phyloP scores from a whole-genome alignment of 345 rosid species.

The Pistacia integerrima region DNA sequence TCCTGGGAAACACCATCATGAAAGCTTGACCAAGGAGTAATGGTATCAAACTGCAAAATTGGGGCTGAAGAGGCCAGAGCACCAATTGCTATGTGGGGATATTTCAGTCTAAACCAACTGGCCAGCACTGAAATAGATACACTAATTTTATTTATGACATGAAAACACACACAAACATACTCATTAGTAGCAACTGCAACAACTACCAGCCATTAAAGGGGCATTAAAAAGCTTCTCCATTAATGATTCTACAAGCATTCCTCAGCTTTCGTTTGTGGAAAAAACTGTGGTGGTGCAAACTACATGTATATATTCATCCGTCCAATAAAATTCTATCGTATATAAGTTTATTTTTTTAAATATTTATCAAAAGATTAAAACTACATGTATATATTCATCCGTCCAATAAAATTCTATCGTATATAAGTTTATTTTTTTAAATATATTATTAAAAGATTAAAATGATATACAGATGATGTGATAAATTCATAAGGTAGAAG shows the following conservation, averaged over 20 bases:
- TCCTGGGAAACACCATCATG: slow-evolving; percentile 74
- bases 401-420: too few species aligned
- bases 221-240: slow-evolving; percentile 13
- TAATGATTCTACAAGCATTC: slow-evolving; percentile 3
- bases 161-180: neutral
- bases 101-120: slow-evolving; percentile 84
- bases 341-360: too few species aligned
- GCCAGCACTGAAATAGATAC: slow-evolving; percentile 63
- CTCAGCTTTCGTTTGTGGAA: neutral
- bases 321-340: too few species aligned
- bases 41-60: slow-evolving; percentile 65
- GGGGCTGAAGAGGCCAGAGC: slow-evolving; percentile 89
- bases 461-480: too few species aligned
- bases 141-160: slow-evolving; percentile 13
- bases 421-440: too few species aligned
- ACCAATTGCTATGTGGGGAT: slow-evolving; percentile 79
- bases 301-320: too few species aligned
- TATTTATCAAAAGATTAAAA: too few species aligned
- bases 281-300: too few species aligned
- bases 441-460: too few species aligned
- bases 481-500: too few species aligned
- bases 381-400: too few species aligned
- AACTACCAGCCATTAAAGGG: neutral
- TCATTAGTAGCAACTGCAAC: neutral
- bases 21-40: slow-evolving; percentile 72